Evolutionary conservation across 768 basidiomycete genomes (phyloP), one percentile per base, ranked within the genome.

Genomic region (Hypholoma sublateritium): DNA sequence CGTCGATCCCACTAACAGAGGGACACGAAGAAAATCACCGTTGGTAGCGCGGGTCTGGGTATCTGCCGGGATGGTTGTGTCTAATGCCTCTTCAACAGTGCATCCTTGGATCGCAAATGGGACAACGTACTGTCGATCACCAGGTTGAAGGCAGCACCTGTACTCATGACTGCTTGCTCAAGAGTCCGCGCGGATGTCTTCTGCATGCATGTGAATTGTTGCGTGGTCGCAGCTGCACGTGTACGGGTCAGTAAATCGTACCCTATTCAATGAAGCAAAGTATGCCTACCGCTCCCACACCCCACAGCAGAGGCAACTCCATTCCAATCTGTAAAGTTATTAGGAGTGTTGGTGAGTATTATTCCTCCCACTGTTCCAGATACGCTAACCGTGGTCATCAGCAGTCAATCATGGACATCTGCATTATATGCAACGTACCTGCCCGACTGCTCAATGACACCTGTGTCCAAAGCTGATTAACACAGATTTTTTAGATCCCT

Each of bases 141-240:
- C 5, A 66, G 65, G 24, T 44, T 49, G 56, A 77, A 75, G 3
- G 54, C 50, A 4, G 62, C 47, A 43, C 66, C 66, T 2, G 67
- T 69, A 36, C 58, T 71, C 25, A 71, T 66, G 1, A 72, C 72
- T 0, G 70, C 72, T 53, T 70, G 67, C 41, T 72, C 69, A 16
- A 77, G 56, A 19, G 63, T 70, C n/a, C 58, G 62, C 46, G 53
- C 62, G 4, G 72, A 66, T 1, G 70, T 65, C 17, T 50, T 55
- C 58, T 74, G 63, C 75, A 75, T 77, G 47, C 75, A 77, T 5
- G 64, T 46, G n/a, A 75, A 58, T 50, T 77, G 75, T n/a, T 63
- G 59, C 11, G 63, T 54, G 41, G 67, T 64, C 14, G 66, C 57
- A n/a, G 51, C 60, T 62, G 45, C 6, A 21, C 5, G 11, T 17